Conservation (phyloP, 805 yeast genomes). For the Cyberlindnera suaveolens region DNA sequence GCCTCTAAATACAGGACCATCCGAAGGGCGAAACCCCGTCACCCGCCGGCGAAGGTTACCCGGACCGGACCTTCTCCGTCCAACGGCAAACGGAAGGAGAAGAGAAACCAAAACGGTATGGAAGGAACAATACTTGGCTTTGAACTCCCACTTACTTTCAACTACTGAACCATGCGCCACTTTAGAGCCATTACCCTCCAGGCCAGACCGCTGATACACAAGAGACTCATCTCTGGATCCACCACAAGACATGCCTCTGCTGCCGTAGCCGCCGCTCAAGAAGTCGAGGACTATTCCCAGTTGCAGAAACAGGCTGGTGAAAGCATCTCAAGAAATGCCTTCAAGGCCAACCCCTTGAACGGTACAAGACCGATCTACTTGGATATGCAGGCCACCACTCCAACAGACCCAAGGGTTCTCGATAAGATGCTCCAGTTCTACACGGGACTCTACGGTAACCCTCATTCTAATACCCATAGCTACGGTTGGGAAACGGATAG, state of each 20-base stretch:
- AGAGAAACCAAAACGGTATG: too few relatives aligned
- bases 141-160: too few relatives aligned
- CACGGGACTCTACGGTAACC: slow-evolving; percentile 95
- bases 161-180: background rate
- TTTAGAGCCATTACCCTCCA: background rate
- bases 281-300: slow-evolving; percentile 1
- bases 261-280: slow-evolving; percentile 2
- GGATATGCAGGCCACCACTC: slow-evolving; percentile 98
- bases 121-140: too few relatives aligned
- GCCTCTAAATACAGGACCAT: too few relatives aligned
- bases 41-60: too few relatives aligned
- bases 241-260: background rate
- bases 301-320: slow-evolving; percentile 14
- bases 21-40: too few relatives aligned
- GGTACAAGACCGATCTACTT: slow-evolving; percentile 90
- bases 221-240: background rate
- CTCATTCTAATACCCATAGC: slow-evolving; percentile 94
- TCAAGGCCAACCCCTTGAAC: slow-evolving; percentile 32
- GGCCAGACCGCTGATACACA: background rate
- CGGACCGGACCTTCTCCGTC: too few relatives aligned
- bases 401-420: slow-evolving; percentile 93
- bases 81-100: too few relatives aligned
- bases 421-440: slow-evolving; percentile 80
- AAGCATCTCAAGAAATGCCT: slow-evolving; percentile 33
- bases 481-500: slow-evolving; percentile 99